phyloP scores from a whole-genome alignment of 2,329 filamentous ascomycete genomes.

The Teratosphaeria destructans region DNA sequence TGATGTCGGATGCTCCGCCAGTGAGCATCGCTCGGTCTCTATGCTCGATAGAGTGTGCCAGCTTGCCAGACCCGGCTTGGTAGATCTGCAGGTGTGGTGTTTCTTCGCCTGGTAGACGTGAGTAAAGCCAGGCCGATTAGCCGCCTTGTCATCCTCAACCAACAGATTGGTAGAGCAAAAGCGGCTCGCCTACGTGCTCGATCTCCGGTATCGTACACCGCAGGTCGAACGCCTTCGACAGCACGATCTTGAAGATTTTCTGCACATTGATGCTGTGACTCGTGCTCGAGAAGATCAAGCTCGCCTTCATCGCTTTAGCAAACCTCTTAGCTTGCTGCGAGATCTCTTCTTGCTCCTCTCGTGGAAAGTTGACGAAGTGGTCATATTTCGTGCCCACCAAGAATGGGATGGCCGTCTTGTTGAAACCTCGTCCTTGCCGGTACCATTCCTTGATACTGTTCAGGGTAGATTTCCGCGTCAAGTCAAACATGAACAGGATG shows the following conservation, averaged over 20 bases:
- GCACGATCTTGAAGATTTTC: constrained; percentile 99
- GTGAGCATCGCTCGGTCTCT: not conserved
- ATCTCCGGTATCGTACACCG: constrained; percentile 99
- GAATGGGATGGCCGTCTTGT: constrained; percentile 99
- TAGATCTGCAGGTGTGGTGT: not conserved
- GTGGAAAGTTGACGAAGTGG: constrained; percentile 96
- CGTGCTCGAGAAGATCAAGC: constrained; percentile 95
- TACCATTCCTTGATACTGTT: constrained; percentile 99
- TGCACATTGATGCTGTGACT: constrained; percentile 99
- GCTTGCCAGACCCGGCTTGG: not conserved
- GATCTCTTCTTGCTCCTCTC: constrained; percentile 97
- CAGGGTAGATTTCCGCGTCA: constrained; percentile 93
- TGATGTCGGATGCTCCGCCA: not conserved
- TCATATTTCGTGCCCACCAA: constrained; percentile 97
- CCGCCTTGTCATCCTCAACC: constrained; percentile 8
- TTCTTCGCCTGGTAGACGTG: not conserved
- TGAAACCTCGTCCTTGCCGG: constrained; percentile 91
- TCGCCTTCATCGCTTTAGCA: constrained; percentile 95
- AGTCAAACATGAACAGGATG: constrained; percentile 98
- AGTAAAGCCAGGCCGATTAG: not conserved
- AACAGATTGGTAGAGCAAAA: constrained; percentile 67
- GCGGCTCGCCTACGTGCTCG: constrained; percentile 90
- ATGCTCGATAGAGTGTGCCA: not conserved
- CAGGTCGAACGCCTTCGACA: constrained; percentile 96
- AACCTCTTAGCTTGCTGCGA: constrained; percentile 94